Percentiles rank a stretch among this genome's conserved stretches.
phyloP scores from a whole-genome alignment of 208 protist genomes.

The Crithidia acanthocephali region DNA sequence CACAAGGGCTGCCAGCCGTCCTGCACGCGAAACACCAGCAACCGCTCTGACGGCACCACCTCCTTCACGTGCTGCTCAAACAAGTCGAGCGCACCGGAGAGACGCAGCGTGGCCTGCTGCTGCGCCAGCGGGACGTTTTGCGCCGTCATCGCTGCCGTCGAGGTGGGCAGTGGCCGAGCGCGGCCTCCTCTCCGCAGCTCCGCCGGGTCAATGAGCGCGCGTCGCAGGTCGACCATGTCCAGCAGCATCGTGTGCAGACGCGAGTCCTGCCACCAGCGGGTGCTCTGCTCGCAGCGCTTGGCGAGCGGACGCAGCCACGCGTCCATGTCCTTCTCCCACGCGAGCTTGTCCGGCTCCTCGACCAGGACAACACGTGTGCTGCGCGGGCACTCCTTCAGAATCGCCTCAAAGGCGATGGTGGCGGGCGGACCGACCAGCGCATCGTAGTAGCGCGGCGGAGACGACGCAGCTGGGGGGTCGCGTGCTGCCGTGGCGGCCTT shows the following conservation, averaged over 20 bases:
- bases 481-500: neutral
- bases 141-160: conserved; percentile 19
- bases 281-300: conserved; percentile 38
- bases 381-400: conserved; percentile 72
- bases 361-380: conserved; percentile 82
- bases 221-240: conserved; percentile 60
- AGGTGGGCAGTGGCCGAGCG: conserved; percentile 12
- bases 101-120: conserved; percentile 33
- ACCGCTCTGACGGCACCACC: conserved; percentile 70
- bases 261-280: conserved; percentile 19
- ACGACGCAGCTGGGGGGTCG: neutral
- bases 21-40: conserved; percentile 74
- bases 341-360: conserved; percentile 79
- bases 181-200: conserved; percentile 5
- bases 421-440: conserved; percentile 77
- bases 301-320: conserved; percentile 49
- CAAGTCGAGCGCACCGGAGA: conserved; percentile 58
- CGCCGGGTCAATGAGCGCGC: conserved; percentile 27
- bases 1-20: conserved; percentile 87
- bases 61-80: conserved; percentile 80
- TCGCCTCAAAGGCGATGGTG: conserved; percentile 79
- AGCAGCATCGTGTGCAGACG: conserved; percentile 59
- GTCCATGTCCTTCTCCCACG: conserved; percentile 71
- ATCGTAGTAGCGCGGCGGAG: conserved; percentile 48
- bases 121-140: conserved; percentile 38